These are phyloP conservation scores for Sugiyamaella neomexicana DNA, from an alignment of 1,139 yeast genomes.

Conservation along the genomic window DNA sequence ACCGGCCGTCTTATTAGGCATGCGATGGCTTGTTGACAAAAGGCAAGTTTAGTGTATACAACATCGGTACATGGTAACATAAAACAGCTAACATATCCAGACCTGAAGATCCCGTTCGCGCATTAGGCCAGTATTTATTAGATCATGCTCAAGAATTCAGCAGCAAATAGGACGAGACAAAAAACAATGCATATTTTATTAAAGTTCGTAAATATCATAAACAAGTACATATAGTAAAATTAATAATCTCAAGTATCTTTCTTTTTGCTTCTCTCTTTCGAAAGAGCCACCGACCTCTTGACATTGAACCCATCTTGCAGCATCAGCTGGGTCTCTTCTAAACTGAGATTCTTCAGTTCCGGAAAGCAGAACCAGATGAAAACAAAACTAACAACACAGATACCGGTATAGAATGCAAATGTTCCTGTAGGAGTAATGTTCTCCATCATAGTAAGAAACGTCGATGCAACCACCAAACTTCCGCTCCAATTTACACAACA, in stretches of 20 bases:
- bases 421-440: slow-evolving; percentile 95
- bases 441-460: slow-evolving; percentile 90
- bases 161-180: too few relatives aligned
- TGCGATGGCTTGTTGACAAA: slow-evolving; percentile 54
- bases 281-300: slow-evolving; percentile 55
- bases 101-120: slow-evolving; percentile 69
- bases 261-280: slow-evolving; percentile 21
- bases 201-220: slow-evolving; percentile 11
- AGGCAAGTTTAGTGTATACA: too few relatives aligned
- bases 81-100: slow-evolving; percentile 23
- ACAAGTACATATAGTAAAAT: slow-evolving; percentile 7
- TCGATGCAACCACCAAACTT: slow-evolving; percentile 82
- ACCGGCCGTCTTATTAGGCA: slow-evolving; percentile 63
- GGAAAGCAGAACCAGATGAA: slow-evolving; percentile 85
- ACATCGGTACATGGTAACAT: too few relatives aligned
- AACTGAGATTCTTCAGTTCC: slow-evolving; percentile 83
- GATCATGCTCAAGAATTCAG: slow-evolving; percentile 29
- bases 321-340: slow-evolving; percentile 85
- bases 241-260: not conserved
- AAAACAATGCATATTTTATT: slow-evolving; percentile 12
- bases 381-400: slow-evolving; percentile 67
- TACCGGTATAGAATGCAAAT: slow-evolving; percentile 82
- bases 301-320: slow-evolving; percentile 84
- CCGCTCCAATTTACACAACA: slow-evolving; percentile 98
- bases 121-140: slow-evolving; percentile 70